phyloP scores from a whole-genome alignment of 495 filamentous ascomycete species.

The Penicillium bialowiezense region DNA sequence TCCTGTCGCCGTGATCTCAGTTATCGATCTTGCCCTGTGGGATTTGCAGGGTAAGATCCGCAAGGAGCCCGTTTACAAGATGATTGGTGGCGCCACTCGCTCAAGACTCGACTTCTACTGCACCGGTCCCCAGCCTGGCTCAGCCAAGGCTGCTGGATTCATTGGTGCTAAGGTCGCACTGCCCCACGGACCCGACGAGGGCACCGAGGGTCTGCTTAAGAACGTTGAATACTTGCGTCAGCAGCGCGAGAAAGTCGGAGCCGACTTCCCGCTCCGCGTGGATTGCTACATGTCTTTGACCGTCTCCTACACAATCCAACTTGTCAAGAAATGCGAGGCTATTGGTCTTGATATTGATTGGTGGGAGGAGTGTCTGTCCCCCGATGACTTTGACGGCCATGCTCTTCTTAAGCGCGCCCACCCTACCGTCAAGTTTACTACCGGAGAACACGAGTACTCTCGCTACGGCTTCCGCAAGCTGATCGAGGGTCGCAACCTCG shows the following conservation, averaged over 20 bases:
- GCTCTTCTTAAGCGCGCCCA: slow-evolving; percentile 84
- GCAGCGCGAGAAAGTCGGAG: slow-evolving; percentile 79
- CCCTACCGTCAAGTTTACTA: slow-evolving; percentile 89
- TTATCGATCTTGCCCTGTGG: slow-evolving; percentile 90
- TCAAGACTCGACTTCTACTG: slow-evolving; percentile 87
- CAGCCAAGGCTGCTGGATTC: slow-evolving; percentile 81
- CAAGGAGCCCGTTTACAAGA: slow-evolving; percentile 89
- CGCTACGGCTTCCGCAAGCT: slow-evolving; percentile 91
- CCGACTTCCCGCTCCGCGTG: slow-evolving; percentile 88
- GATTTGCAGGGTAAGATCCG: slow-evolving; percentile 86
- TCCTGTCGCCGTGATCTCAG: slow-evolving; percentile 84
- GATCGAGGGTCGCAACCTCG: slow-evolving; percentile 84
- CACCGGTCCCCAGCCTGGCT: slow-evolving; percentile 78
- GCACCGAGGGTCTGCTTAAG: slow-evolving; percentile 74
- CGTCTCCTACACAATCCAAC: slow-evolving; percentile 86
- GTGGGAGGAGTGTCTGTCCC: slow-evolving; percentile 92
- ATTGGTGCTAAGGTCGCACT: slow-evolving; percentile 85
- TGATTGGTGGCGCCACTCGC: slow-evolving; percentile 84
- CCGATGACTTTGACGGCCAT: slow-evolving; percentile 88
- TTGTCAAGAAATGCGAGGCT: slow-evolving; percentile 76
- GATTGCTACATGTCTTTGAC: slow-evolving; percentile 97
- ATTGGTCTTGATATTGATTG: slow-evolving; percentile 85
- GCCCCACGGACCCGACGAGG: slow-evolving; percentile 85
- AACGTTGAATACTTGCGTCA: slow-evolving; percentile 84
- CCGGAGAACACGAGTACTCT: slow-evolving; percentile 92